Evolutionary conservation across 1,284 basidiomycete species (phyloP).

Genomic region (Apiotrichum porosum): DNA sequence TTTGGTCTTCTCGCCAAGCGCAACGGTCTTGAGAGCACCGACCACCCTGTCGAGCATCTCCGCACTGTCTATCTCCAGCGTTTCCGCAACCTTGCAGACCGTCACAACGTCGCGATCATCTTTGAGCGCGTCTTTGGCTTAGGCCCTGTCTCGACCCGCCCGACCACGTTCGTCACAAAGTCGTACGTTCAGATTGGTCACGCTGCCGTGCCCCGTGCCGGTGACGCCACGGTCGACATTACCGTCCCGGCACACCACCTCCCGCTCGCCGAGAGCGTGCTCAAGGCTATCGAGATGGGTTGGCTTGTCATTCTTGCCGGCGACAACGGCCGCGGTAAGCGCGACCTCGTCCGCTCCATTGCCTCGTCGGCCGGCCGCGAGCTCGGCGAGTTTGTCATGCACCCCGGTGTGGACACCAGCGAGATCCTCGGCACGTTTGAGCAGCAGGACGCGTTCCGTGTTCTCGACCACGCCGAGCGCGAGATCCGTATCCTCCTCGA

Average conservation of each 20-base stretch:
- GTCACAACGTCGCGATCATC: conserved; percentile 57
- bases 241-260: conserved; percentile 64
- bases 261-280: conserved; percentile 67
- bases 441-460: conserved; percentile 61
- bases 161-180: conserved; percentile 58
- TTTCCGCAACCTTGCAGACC: conserved; percentile 72
- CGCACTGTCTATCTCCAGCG: conserved; percentile 75
- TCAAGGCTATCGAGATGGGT: conserved; percentile 67
- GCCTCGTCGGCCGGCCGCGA: conserved; percentile 66
- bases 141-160: conserved; percentile 44
- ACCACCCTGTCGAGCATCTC: conserved; percentile 63
- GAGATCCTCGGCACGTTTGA: conserved; percentile 96
- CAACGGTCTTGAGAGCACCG: conserved; percentile 57
- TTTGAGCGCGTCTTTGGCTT: conserved; percentile 62
- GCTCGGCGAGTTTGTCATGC: conserved; percentile 73
- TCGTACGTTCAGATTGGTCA: conserved; percentile 65
- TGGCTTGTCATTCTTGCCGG: conserved; percentile 91
- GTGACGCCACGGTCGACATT: conserved; percentile 48
- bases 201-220: conserved; percentile 54
- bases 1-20: conserved; percentile 50
- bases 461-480: conserved; percentile 15
- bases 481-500: conserved; percentile 17
- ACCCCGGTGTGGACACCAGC: conserved; percentile 83
- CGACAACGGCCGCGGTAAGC: conserved; percentile 71
- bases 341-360: conserved; percentile 64